Conservation (phyloP, 805 yeast species). For the Blastobotrys muscicola region DNA sequence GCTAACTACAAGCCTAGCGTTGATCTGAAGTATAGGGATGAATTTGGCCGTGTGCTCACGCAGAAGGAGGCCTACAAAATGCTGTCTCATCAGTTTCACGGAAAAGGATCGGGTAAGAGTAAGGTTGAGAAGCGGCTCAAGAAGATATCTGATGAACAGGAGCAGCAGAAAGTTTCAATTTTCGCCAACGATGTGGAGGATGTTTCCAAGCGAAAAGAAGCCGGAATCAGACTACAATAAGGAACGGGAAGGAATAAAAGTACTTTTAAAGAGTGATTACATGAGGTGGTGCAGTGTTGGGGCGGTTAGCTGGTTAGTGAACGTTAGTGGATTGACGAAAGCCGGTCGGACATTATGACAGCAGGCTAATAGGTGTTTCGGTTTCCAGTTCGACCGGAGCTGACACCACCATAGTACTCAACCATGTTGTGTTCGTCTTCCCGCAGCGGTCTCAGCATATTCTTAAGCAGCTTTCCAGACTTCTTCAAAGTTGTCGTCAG, state of each 20-base stretch:
- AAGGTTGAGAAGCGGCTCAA: conserved; percentile 27
- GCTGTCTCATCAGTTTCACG: conserved; percentile 72
- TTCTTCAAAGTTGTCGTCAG: too few species aligned
- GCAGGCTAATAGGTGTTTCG: too few species aligned
- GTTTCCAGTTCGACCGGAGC: too few species aligned
- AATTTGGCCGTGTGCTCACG: conserved; percentile 46
- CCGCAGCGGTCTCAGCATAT: too few species aligned
- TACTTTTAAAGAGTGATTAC: background rate
- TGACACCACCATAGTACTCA: too few species aligned
- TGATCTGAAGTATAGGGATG: conserved; percentile 51
- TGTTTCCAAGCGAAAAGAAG: background rate
- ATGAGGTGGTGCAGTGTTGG: too few species aligned
- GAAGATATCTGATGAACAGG: conserved; percentile 21
- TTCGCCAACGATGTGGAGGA: conserved; percentile 6
- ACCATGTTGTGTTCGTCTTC: too few species aligned
- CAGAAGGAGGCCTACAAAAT: conserved; percentile 70
- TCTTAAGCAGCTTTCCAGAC: too few species aligned
- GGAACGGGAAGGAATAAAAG: background rate
- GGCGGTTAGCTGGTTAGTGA: too few species aligned
- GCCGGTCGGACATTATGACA: too few species aligned
- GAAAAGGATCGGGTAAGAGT: conserved; percentile 32
- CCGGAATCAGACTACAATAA: conserved; percentile 2
- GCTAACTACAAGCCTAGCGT: conserved; percentile 36
- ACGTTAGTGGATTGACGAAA: too few species aligned
- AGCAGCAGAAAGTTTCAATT: conserved; percentile 15